Percentiles rank a stretch among this genome's conserved stretches.
phyloP scores from a whole-genome alignment of 345 rosid species.

The Atalantia buxifolia region DNA sequence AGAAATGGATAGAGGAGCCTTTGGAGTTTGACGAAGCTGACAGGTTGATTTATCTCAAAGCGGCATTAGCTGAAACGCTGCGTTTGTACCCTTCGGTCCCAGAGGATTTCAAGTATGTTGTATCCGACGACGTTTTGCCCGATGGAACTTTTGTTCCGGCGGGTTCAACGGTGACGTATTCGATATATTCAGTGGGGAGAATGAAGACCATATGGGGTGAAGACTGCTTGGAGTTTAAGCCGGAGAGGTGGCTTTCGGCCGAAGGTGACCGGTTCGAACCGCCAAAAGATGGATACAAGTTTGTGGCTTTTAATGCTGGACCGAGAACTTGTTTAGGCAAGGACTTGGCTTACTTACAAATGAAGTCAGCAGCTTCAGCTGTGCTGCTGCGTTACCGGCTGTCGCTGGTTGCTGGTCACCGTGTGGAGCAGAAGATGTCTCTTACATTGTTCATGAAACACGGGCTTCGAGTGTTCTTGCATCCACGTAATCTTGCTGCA shows the following conservation, averaged over 20 bases:
- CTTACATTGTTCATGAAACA: conserved; percentile 87
- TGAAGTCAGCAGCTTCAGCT: conserved; percentile 89
- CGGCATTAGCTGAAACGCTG: conserved; percentile 83
- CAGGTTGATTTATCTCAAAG: conserved; percentile 67
- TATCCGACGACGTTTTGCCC: conserved; percentile 68
- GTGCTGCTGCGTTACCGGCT: conserved; percentile 77
- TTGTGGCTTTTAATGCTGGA: conserved; percentile 86
- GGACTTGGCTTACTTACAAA: conserved; percentile 85
- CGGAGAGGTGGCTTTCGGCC: conserved; percentile 75
- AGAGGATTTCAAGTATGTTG: conserved; percentile 74
- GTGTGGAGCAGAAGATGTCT: conserved; percentile 92
- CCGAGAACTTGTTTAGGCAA: conserved; percentile 93
- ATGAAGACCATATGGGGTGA: conserved; percentile 92
- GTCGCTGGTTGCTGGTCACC: conserved; percentile 67
- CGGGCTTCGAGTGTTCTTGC: conserved; percentile 70
- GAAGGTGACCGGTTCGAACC: conserved; percentile 55
- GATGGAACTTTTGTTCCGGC: conserved; percentile 77
- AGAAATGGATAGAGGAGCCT: conserved; percentile 71
- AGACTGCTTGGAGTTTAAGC: conserved; percentile 75
- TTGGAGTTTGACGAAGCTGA: conserved; percentile 81
- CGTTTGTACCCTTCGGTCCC: conserved; percentile 93
- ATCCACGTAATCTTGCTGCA: conserved; percentile 50
- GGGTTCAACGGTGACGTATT: conserved; percentile 84
- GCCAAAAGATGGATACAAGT: conserved; percentile 81
- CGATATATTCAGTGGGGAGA: conserved; percentile 84